Conservation (phyloP, 2,329 filamentous ascomycete genomes). For the Penicillium sp. region DNA sequence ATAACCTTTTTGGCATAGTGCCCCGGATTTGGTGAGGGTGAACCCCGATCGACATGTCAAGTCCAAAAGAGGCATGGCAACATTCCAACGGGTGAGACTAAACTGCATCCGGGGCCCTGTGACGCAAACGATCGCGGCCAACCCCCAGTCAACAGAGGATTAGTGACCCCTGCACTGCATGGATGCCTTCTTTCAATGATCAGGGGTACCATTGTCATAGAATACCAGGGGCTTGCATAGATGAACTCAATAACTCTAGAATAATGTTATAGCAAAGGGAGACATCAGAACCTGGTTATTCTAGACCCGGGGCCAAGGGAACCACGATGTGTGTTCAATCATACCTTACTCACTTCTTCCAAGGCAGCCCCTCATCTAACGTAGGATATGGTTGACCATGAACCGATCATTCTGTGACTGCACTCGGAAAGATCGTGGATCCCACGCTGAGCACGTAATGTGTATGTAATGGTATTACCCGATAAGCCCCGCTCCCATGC, state of each 20-base stretch:
- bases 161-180: not conserved
- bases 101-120: slow-evolving; percentile 24
- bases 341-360: not conserved
- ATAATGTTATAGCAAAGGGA: not conserved
- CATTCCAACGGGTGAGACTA: slow-evolving; percentile 24
- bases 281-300: not conserved
- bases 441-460: slow-evolving; percentile 20
- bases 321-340: not conserved
- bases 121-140: slow-evolving; percentile 24
- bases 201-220: not conserved
- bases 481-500: not conserved
- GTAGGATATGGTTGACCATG: slow-evolving; percentile 10
- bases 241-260: not conserved
- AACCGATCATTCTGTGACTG: slow-evolving; percentile 10
- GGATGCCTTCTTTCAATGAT: not conserved
- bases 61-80: slow-evolving; percentile 19
- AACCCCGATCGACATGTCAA: slow-evolving; percentile 23
- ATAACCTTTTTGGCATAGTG: not conserved
- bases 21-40: slow-evolving; percentile 5
- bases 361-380: slow-evolving; percentile 6
- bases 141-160: not conserved
- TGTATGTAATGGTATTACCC: slow-evolving; percentile 21
- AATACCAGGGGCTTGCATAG: not conserved
- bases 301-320: not conserved
- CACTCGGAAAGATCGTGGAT: slow-evolving; percentile 27